These are phyloP conservation scores for Eucalyptus rudis DNA, from an alignment of 345 rosid species.

Conservation along the genomic window DNA sequence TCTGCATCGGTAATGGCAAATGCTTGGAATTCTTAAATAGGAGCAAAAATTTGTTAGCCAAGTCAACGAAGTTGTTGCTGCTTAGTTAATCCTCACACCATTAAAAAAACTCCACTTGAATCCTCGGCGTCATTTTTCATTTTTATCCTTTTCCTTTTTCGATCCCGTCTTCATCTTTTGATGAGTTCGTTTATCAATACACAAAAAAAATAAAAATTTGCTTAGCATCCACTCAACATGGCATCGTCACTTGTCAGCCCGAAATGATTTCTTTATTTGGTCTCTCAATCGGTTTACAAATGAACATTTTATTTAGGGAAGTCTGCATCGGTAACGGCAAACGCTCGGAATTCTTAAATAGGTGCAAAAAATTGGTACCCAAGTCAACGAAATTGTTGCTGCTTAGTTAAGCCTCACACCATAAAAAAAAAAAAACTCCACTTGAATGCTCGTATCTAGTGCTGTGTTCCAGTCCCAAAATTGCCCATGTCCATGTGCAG, in stretches of 20 bases:
- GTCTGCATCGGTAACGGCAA: neutral
- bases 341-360: neutral
- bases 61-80: no score
- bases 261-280: neutral
- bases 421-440: neutral
- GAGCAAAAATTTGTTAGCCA: no score
- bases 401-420: neutral
- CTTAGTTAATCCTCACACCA: no score
- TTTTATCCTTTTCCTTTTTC: neutral
- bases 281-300: neutral
- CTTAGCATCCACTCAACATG: neutral
- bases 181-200: neutral
- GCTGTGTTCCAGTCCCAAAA: neutral
- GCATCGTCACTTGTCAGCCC: neutral
- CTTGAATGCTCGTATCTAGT: neutral
- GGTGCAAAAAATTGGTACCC: neutral
- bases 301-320: neutral
- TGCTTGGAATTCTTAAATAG: no score
- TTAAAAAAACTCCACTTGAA: no score
- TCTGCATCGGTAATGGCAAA: no score
- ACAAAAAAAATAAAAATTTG: neutral
- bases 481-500: conserved; percentile 9
- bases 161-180: neutral
- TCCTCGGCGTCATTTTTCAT: neutral
- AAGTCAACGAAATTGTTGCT: neutral